These are phyloP conservation scores for Fraxinus latifolia DNA, from an alignment of 305 asterid genomes.

Conservation along the genomic window DNA sequence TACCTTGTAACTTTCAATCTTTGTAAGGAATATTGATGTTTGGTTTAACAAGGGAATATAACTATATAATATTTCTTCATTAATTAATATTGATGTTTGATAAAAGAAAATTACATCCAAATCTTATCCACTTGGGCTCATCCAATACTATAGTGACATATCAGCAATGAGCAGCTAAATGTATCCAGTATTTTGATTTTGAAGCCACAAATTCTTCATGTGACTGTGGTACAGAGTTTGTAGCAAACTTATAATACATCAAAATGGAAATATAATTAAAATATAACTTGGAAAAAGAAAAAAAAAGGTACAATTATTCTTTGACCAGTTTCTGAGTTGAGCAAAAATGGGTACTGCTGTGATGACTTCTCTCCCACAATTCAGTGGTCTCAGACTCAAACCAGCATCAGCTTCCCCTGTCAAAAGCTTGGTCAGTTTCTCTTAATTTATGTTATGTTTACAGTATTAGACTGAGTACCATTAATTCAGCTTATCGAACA, in stretches of 20 bases:
- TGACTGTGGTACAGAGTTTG: constrained; percentile 28
- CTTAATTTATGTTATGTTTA: not conserved
- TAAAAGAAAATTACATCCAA: constrained; percentile 11
- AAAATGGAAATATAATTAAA: not conserved
- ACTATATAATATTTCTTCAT: not conserved
- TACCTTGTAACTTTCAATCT: not conserved
- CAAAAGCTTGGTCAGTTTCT: constrained; percentile 53
- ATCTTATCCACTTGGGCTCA: constrained; percentile 53
- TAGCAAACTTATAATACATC: constrained; percentile 30
- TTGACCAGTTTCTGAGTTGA: constrained; percentile 7
- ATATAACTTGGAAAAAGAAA: not conserved
- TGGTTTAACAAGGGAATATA: not conserved
- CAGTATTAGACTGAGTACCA: not conserved
- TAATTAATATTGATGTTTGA: not conserved
- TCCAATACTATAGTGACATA: constrained; percentile 46
- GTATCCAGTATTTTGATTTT: constrained; percentile 41
- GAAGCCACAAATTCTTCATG: constrained; percentile 56
- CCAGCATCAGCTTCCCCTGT: constrained; percentile 44
- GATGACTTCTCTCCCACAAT: constrained; percentile 69
- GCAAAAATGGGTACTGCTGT: constrained; percentile 59
- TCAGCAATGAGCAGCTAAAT: constrained; percentile 49
- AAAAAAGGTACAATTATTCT: not conserved
- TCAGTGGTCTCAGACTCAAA: constrained; percentile 65
- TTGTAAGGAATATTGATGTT: not conserved
- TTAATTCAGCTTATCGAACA: not conserved